Conservation (phyloP, 345 rosid species). For the Eucalyptus regnans region DNA sequence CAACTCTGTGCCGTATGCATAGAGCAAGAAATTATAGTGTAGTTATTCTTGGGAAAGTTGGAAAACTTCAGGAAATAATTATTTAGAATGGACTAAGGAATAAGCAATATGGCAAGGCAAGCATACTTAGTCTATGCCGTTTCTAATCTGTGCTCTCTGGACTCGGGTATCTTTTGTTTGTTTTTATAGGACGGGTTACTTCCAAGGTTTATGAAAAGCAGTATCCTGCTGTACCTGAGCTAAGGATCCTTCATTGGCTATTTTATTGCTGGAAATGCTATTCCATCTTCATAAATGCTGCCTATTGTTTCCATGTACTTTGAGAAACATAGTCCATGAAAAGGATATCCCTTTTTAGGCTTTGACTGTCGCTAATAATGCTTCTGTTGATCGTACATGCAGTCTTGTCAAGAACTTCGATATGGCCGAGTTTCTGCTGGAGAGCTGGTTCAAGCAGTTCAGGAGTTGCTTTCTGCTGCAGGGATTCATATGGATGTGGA, state of each 20-base stretch:
- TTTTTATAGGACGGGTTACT: neutral
- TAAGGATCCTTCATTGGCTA: neutral
- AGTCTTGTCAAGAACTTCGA: slow-evolving; percentile 43
- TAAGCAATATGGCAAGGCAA: neutral
- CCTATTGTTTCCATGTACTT: neutral
- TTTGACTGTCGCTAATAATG: neutral
- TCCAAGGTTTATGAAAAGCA: neutral
- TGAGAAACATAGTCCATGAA: neutral
- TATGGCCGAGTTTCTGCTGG: slow-evolving; percentile 74
- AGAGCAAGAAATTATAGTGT: neutral
- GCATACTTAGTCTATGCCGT: neutral
- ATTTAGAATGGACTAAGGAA: neutral
- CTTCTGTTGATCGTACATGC: slow-evolving; percentile 2
- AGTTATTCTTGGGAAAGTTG: neutral
- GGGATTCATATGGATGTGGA: slow-evolving; percentile 75
- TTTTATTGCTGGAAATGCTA: neutral
- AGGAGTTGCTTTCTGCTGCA: slow-evolving; percentile 92
- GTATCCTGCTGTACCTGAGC: neutral
- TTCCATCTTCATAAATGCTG: neutral
- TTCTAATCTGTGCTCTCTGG: neutral
- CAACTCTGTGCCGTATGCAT: neutral
- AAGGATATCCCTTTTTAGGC: neutral
- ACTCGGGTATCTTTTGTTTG: neutral
- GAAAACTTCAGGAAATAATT: neutral
- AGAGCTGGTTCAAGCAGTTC: slow-evolving; percentile 82